A percentile compares a stretch with the other conserved stretches of the same genome.
Conservation (phyloP, 306 rosid genomes). For the Vigna mungo region DNA sequence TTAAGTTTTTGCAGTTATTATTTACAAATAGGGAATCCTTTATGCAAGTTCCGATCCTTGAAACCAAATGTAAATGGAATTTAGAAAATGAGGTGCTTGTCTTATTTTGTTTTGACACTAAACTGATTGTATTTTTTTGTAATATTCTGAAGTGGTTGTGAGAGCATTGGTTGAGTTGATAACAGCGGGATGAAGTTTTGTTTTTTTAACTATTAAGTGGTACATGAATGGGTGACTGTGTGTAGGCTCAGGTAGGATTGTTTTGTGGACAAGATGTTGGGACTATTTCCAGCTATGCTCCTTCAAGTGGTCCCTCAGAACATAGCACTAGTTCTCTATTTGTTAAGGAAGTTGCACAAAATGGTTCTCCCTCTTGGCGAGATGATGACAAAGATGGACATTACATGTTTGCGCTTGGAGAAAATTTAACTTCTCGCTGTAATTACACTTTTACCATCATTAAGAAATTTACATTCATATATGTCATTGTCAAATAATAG, state of each 20-base stretch:
- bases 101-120: not conserved
- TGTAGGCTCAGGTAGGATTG: conserved; percentile 99
- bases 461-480: conserved; percentile 46
- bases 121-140: not conserved
- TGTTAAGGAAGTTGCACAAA: conserved; percentile 80
- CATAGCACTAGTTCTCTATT: conserved; percentile 66
- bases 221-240: conserved; percentile 86
- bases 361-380: conserved; percentile 97
- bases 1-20: not conserved
- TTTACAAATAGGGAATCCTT: not conserved
- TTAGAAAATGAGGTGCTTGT: not conserved
- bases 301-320: conserved; percentile 54
- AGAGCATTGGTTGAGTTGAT: conserved; percentile 20
- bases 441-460: conserved; percentile 77
- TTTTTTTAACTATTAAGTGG: conserved; percentile 55
- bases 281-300: conserved; percentile 83
- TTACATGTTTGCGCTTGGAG: conserved; percentile 97
- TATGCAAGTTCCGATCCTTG: not conserved
- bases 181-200: conserved; percentile 16
- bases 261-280: conserved; percentile 97
- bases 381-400: conserved; percentile 99
- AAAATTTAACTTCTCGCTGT: conserved; percentile 99
- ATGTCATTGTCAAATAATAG: conserved; percentile 24
- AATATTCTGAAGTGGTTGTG: conserved; percentile 6
- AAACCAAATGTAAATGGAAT: not conserved